phyloP scores from a whole-genome alignment of 2,329 filamentous ascomycete species.

The Ceratocystiopsis brevicomis region DNA sequence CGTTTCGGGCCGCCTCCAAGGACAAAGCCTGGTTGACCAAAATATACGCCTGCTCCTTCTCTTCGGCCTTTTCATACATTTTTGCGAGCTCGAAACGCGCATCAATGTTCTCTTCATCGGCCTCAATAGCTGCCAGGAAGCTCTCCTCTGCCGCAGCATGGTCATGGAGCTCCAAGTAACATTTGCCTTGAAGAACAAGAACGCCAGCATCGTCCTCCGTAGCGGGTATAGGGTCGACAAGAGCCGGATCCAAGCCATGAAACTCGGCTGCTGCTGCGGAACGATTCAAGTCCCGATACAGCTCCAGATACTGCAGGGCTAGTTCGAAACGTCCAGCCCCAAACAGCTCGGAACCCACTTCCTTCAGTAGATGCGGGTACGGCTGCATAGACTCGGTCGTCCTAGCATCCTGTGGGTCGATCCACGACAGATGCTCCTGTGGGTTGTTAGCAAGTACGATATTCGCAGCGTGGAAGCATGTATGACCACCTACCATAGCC shows the following conservation, averaged over 20 bases:
- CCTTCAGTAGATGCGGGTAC: slow-evolving; percentile 63
- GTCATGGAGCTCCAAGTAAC: slow-evolving; percentile 45
- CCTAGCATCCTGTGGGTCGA: slow-evolving; percentile 43
- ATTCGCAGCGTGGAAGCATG: too few species aligned
- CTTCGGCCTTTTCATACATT: slow-evolving; percentile 59
- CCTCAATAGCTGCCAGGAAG: slow-evolving; percentile 55
- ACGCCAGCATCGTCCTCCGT: slow-evolving; percentile 25
- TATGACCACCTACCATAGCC: slow-evolving; percentile 29
- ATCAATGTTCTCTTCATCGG: slow-evolving; percentile 53
- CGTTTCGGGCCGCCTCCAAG: slow-evolving; percentile 31
- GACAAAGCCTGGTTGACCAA: slow-evolving; percentile 58
- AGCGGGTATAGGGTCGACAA: slow-evolving; percentile 13
- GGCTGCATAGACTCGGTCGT: slow-evolving; percentile 35
- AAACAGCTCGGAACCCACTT: slow-evolving; percentile 34
- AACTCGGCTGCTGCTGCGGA: slow-evolving; percentile 10
- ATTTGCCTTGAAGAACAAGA: slow-evolving; percentile 41
- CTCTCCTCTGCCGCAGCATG: slow-evolving; percentile 55
- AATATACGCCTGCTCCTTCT: slow-evolving; percentile 58
- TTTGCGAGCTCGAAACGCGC: slow-evolving; percentile 65
- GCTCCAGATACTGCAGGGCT: slow-evolving; percentile 37
- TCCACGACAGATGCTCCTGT: slow-evolving; percentile 40
- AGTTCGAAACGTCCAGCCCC: slow-evolving; percentile 16
- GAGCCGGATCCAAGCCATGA: neutral
- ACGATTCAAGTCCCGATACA: slow-evolving; percentile 29
- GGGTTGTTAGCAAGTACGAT: too few species aligned